Evolutionary conservation across 2,329 filamentous ascomycete genomes (phyloP).

Genomic region (Dothistroma pini): DNA sequence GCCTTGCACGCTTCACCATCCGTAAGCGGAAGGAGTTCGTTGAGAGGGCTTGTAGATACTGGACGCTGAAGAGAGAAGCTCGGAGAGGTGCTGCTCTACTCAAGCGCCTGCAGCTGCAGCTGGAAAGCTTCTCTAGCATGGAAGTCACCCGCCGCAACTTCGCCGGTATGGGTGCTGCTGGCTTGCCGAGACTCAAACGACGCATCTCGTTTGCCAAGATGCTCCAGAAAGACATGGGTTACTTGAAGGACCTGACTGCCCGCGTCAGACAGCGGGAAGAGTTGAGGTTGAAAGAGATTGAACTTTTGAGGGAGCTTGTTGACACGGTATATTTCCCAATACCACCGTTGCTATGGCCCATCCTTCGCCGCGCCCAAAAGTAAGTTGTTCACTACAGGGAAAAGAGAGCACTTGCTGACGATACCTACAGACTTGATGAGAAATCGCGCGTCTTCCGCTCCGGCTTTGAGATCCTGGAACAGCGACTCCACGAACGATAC

Average conservation of each 20-base stretch:
- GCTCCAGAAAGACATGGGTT: constrained; percentile 71
- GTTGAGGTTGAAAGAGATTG: constrained; percentile 70
- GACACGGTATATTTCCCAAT: constrained; percentile 92
- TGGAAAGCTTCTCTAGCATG: constrained; percentile 96
- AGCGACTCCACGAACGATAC: constrained; percentile 52
- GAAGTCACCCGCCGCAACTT: constrained; percentile 95
- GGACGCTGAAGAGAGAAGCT: constrained; percentile 94
- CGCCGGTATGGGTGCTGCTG: constrained; percentile 85
- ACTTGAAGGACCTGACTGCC: constrained; percentile 66
- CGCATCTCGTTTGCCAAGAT: constrained; percentile 84
- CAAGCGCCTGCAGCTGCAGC: constrained; percentile 88
- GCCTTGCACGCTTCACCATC: constrained; percentile 76
- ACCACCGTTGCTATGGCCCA: constrained; percentile 68
- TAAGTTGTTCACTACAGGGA: constrained; percentile 53
- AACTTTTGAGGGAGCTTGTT: constrained; percentile 73
- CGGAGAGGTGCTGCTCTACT: constrained; percentile 85
- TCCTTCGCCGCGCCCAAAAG: constrained; percentile 75
- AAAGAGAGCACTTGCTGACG: constrained; percentile 37
- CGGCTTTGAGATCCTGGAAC: constrained; percentile 51
- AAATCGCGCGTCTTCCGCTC: constrained; percentile 52
- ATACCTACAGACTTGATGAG: constrained; percentile 54
- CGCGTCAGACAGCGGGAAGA: constrained; percentile 71
- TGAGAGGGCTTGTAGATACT: constrained; percentile 91
- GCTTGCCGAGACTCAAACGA: constrained; percentile 70
- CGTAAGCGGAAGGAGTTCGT: constrained; percentile 89